Percentiles rank a stretch among this genome's conserved stretches.
Evolutionary conservation across 225 moss, liverwort and hornwort genomes (phyloP).

Genomic region (Thuidium tamariscinum): DNA sequence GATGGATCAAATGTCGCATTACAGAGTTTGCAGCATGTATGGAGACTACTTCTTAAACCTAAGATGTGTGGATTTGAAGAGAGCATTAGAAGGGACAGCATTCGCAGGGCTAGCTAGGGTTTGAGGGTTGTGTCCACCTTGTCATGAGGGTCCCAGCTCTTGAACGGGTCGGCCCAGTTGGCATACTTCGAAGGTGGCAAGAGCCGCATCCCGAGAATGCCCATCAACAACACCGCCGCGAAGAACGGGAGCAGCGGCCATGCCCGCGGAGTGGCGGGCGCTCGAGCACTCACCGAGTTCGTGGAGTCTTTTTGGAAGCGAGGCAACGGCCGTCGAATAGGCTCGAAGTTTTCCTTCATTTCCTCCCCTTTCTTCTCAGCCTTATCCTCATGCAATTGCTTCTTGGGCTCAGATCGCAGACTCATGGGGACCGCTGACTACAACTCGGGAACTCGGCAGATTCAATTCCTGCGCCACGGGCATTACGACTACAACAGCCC

Average conservation of each 20-base stretch:
- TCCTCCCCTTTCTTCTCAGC: conserved; percentile 2
- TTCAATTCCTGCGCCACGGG: background rate
- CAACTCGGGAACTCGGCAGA: background rate
- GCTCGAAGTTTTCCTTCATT: conserved; percentile 29
- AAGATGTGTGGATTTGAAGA: background rate
- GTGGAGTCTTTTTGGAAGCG: conserved; percentile 21
- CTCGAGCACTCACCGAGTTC: conserved; percentile 11
- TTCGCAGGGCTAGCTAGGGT: conserved; percentile 3
- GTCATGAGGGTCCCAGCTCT: conserved; percentile 48
- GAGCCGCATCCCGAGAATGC: conserved; percentile 36
- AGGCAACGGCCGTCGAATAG: conserved; percentile 18
- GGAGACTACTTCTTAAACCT: background rate
- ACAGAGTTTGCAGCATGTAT: background rate
- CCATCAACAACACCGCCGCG: conserved; percentile 27
- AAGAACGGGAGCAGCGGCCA: conserved; percentile 52
- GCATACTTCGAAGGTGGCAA: conserved; percentile 34
- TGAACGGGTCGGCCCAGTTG: conserved; percentile 39
- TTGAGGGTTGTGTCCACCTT: conserved; percentile 12
- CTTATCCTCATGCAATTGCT: conserved; percentile 48
- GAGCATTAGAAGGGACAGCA: background rate
- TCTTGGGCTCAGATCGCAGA: conserved; percentile 35
- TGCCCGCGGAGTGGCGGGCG: conserved; percentile 8
- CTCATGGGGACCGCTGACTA: conserved; percentile 16
- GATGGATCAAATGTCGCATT: background rate
- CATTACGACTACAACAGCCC: conserved; percentile 11